Evolutionary conservation across 78 protist genomes (phyloP).

Genomic region (Mantamonas sphyraenae): DNA sequence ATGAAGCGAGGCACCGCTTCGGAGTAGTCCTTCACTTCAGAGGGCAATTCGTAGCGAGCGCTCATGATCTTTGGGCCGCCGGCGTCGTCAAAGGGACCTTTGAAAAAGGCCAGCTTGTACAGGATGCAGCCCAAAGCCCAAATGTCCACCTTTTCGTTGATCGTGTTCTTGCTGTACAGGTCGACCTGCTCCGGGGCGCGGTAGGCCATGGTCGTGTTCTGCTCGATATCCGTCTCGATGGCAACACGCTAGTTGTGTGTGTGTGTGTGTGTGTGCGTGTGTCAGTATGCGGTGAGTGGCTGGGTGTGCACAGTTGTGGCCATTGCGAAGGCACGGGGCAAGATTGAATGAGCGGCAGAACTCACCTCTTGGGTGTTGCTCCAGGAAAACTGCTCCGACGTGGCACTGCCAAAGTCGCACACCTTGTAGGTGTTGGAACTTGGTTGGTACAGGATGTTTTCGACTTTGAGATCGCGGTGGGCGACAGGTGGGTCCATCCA

Average conservation of each 20-base stretch:
- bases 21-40: too few species aligned
- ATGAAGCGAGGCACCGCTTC: too few species aligned
- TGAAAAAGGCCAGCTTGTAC: conserved; percentile 53
- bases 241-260: too few species aligned
- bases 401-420: conserved; percentile 58
- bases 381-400: too few species aligned
- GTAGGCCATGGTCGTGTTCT: conserved; percentile 51
- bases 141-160: conserved; percentile 58
- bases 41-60: too few species aligned
- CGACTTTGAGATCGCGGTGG: conserved; percentile 58
- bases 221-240: conserved; percentile 38
- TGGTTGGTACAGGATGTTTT: conserved; percentile 32
- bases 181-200: conserved; percentile 79
- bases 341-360: too few species aligned
- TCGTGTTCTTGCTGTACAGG: conserved; percentile 43
- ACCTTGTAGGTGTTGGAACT: conserved; percentile 28
- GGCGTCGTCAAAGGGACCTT: conserved; percentile 53
- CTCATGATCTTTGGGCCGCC: conserved; percentile 26
- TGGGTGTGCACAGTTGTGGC: too few species aligned
- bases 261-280: too few species aligned
- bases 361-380: too few species aligned
- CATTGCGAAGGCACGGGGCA: too few species aligned
- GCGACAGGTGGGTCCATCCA: conserved; percentile 45
- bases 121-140: conserved; percentile 73
- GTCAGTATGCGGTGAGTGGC: too few species aligned